Conservation (phyloP, 768 basidiomycete species). For the Leccinum variicolor region DNA sequence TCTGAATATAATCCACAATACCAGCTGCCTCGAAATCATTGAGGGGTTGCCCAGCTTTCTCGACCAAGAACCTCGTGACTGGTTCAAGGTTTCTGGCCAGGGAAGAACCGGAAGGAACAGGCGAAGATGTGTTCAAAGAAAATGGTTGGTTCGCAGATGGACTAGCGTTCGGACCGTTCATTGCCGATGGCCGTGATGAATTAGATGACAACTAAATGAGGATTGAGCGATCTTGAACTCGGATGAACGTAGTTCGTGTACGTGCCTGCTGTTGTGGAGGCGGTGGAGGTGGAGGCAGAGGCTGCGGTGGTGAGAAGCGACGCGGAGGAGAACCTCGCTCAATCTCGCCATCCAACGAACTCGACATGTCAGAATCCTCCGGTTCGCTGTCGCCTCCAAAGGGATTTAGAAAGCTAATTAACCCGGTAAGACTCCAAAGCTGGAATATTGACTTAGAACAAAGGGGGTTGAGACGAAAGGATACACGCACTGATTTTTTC, state of each 20-base stretch:
- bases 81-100: slow-evolving; percentile 46
- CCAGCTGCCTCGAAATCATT: slow-evolving; percentile 52
- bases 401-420: slow-evolving; percentile 54
- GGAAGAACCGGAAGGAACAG: slow-evolving; percentile 17
- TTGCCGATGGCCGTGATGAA: slow-evolving; percentile 14
- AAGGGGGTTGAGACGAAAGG: background rate
- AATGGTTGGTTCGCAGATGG: slow-evolving; percentile 17
- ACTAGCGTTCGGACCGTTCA: slow-evolving; percentile 13
- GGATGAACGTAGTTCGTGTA: slow-evolving; percentile 15
- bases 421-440: slow-evolving; percentile 50
- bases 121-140: slow-evolving; percentile 15
- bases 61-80: slow-evolving; percentile 46
- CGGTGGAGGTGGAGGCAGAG: slow-evolving; percentile 17
- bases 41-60: slow-evolving; percentile 46
- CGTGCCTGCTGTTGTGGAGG: slow-evolving; percentile 28
- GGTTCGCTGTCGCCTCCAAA: slow-evolving; percentile 26
- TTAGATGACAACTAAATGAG: slow-evolving; percentile 22
- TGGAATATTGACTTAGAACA: slow-evolving; percentile 19
- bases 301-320: slow-evolving; percentile 23
- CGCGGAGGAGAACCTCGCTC: slow-evolving; percentile 25
- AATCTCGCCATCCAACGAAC: slow-evolving; percentile 25
- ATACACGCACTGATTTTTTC: slow-evolving; percentile 47
- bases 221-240: slow-evolving; percentile 21
- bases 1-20: slow-evolving; percentile 52
- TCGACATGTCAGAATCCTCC: slow-evolving; percentile 20